A percentile compares a stretch with the other conserved stretches of the same genome.
Conservation (phyloP, 306 rosid genomes). For the Vicia sativa region DNA sequence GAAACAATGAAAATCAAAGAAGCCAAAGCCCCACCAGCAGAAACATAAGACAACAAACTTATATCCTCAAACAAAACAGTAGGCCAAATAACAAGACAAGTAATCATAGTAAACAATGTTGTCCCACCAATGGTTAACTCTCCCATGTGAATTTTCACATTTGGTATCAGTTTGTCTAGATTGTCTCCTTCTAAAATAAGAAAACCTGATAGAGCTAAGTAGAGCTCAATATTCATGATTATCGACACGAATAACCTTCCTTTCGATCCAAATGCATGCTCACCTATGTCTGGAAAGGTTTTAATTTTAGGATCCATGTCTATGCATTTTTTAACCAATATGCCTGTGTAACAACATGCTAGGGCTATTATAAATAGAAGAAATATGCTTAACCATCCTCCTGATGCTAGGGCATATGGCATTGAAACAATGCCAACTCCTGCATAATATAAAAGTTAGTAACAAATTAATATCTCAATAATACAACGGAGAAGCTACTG, state of each 20-base stretch:
- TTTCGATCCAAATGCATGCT: constrained; percentile 68
- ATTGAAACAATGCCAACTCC: constrained; percentile 82
- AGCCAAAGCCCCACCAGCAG: constrained; percentile 83
- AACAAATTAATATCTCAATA: neutral
- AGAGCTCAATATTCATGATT: constrained; percentile 69
- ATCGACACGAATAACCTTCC: constrained; percentile 64
- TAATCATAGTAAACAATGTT: constrained; percentile 51
- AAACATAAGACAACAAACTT: constrained; percentile 74
- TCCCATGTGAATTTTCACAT: constrained; percentile 38
- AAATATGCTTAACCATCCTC: constrained; percentile 83
- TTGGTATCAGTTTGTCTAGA: constrained; percentile 57
- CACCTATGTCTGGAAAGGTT: constrained; percentile 76
- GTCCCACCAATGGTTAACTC: constrained; percentile 58
- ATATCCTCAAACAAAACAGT: constrained; percentile 72
- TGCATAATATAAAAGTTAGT: constrained; percentile 31
- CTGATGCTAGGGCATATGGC: constrained; percentile 77
- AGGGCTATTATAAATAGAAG: constrained; percentile 58
- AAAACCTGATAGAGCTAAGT: constrained; percentile 73
- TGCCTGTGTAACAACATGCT: constrained; percentile 64
- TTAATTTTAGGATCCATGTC: constrained; percentile 60
- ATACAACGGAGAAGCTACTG: no score
- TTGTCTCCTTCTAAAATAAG: constrained; percentile 82
- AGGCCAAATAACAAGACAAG: constrained; percentile 66
- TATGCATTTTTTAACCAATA: constrained; percentile 78
- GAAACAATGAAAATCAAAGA: constrained; percentile 59